Conservation (phyloP, 768 basidiomycete genomes). For the Leccinum rimulosum region DNA sequence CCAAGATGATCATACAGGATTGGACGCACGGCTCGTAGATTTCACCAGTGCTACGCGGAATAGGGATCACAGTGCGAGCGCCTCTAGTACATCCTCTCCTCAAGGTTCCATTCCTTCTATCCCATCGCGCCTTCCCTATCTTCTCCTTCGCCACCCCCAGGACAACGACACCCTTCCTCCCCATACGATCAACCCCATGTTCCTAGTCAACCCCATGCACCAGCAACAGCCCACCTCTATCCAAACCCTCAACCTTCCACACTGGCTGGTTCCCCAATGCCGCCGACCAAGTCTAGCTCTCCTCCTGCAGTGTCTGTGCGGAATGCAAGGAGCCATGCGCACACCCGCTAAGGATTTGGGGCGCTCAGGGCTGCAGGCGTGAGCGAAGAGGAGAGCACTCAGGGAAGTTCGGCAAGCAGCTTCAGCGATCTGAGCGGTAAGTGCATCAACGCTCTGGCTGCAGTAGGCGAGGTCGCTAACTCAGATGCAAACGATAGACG, state of each 20-base stretch:
- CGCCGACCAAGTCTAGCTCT: conserved; percentile 57
- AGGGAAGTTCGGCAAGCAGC: conserved; percentile 74
- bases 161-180: conserved; percentile 33
- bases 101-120: conserved; percentile 81
- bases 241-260: conserved; percentile 18
- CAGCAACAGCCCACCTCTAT: conserved; percentile 8
- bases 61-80: conserved; percentile 63
- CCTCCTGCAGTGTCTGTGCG: conserved; percentile 58
- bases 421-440: conserved; percentile 86
- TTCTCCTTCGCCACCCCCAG: conserved; percentile 39
- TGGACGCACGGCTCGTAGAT: conserved; percentile 39
- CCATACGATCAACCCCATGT: conserved; percentile 1
- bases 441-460: conserved; percentile 17
- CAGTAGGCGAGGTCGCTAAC: neutral
- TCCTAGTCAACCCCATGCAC: conserved; percentile 9
- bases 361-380: conserved; percentile 38
- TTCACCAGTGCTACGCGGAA: conserved; percentile 35
- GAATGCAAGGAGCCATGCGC: conserved; percentile 49
- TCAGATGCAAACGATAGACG: conserved; percentile 40
- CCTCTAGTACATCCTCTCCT: conserved; percentile 72
- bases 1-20: conserved; percentile 12
- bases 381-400: conserved; percentile 59
- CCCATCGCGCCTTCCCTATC: conserved; percentile 66
- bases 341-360: conserved; percentile 45
- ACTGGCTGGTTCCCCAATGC: conserved; percentile 36